A percentile compares a stretch with the other conserved stretches of the same genome.
Conservation (phyloP, 2,329 filamentous ascomycete species). For the Pseudocercospora pini-densiflorae region DNA sequence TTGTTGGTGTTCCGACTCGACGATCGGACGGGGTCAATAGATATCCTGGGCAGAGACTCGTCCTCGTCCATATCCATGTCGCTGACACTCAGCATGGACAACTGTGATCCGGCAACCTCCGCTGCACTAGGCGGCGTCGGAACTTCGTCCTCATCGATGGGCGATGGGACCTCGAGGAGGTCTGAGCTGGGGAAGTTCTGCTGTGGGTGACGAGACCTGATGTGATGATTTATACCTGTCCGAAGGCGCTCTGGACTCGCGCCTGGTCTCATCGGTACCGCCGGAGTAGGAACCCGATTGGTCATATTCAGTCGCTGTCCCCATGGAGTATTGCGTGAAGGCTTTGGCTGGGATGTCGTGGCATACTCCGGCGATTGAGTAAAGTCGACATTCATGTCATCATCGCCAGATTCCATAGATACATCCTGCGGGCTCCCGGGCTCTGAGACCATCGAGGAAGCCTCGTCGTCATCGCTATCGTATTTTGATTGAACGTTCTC, state of each 20-base stretch:
- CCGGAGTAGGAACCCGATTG: constrained; percentile 34
- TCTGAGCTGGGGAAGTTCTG: constrained; percentile 35
- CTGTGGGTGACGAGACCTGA: constrained; percentile 39
- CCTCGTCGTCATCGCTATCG: constrained; percentile 37
- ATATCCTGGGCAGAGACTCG: constrained; percentile 29
- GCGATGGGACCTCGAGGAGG: constrained; percentile 39
- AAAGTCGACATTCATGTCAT: constrained; percentile 31
- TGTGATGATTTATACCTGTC: constrained; percentile 31
- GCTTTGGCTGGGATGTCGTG: constrained; percentile 13
- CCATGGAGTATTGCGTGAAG: constrained; percentile 25
- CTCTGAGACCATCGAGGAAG: constrained; percentile 39
- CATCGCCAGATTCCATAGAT: constrained; percentile 34
- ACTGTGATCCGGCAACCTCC: constrained; percentile 41
- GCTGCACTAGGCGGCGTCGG: constrained; percentile 41
- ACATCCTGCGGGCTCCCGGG: constrained; percentile 38
- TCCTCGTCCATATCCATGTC: constrained; percentile 43
- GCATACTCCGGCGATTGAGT: constrained; percentile 30
- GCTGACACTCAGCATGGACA: constrained; percentile 42
- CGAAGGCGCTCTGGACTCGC: constrained; percentile 27
- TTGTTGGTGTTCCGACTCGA: constrained; percentile 20
- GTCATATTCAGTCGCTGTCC: constrained; percentile 27
- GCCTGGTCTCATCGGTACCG: constrained; percentile 29
- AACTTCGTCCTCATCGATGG: constrained; percentile 43
- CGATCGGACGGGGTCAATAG: constrained; percentile 29
- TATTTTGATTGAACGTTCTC: constrained; percentile 33